Evolutionary conservation across 352 stramenopile genomes (phyloP), one percentile per base, ranked within the genome.

Genomic region (Paralagenidium karlingii): DNA sequence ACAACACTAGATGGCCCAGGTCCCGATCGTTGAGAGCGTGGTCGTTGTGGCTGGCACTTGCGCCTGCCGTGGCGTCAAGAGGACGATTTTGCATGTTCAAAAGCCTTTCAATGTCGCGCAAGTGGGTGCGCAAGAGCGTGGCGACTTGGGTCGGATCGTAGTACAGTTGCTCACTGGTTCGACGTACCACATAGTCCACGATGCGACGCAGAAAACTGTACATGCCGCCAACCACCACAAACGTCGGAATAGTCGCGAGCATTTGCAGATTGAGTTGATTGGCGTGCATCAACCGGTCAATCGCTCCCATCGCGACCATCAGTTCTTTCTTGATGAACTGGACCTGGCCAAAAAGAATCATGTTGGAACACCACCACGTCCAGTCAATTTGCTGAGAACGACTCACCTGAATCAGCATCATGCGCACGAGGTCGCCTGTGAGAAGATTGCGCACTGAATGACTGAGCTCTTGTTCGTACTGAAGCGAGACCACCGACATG

Each of bases 311-410:
- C 13, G 76, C 76, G 16, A 87, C 73, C 73, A 90, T 87, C 19
- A 90, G 55, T 49, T 90, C 76, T 40, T 90, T 90, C 53, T 90
- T 90, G 63, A 90, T 90, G 41, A 90, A 90, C 51, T 90, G 76
- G 25, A 90, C 70, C n/a, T n/a, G n/a, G n/a, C n/a, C n/a, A n/a
- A n/a, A 29, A 39, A 46, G n/a, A 20, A 19, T 31, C 3, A 12
- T 24, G 18, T 25, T 6, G 28, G 19, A 2, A 34, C 25, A 34
- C 24, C 15, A 13, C 34, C 3, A 25, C 0, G 37, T 10, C 19
- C 18, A n/a, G 5, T 32, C 13, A 9, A 3, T 3, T 9, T 10
- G 8, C 19, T 13, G 9, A n/a, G 2, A 0, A 46, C 40, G n/a
- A n/a, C n/a, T n/a, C n/a, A n/a, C n/a, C 29, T 90, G 76, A 40